Evolutionary conservation across 805 yeast species (phyloP), one percentile per base, ranked within the genome.

Genomic region (Kazachstania psychrophila): DNA sequence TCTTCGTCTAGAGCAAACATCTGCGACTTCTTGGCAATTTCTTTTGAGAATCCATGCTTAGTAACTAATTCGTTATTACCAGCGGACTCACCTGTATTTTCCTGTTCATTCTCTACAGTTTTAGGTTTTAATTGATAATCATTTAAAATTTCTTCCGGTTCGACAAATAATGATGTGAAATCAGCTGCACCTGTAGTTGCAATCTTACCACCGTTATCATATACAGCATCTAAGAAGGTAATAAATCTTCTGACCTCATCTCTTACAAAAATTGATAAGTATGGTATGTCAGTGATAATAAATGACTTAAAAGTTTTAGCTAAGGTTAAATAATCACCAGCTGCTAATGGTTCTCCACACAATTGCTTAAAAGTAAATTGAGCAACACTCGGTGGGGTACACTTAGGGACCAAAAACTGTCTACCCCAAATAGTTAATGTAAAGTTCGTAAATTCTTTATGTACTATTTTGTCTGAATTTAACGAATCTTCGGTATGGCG

Each of bases 1-100:
- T 89, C 98, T 60, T 89, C 98, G 60, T 87, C 97, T 28, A 92
- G 72, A 5, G 83, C 84, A 64, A 92, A 89, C 73, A 83, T 73
- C 25, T 47, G 75, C 1, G 87, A 82, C 52, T 76, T 75, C 47
- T 75, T 71, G 9, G 85, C 88, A 40, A 81, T 66, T 43, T 75
- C 75, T 42, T 76, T 72, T 46, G 79, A 82, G 44, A 84, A 79
- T 0, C 92, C 94, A 58, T 83, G 86, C 41, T 77, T 70, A n/a
- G 68, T 70, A 16, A 81, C 83, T 57, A 83, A 60, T 17, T 73
- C 77, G 48, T 77, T 84, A 36, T 61, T 66, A 37, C 54, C 56
- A 13, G 36, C 40, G 6, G 39, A 27, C 2, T 57, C 60, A 13
- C 60, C 64, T 8, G 56, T 60, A 23, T 56, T 56, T 5, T 47